Evolutionary conservation across 2,329 filamentous ascomycete species (phyloP).

Genomic region (Trichophyton rubrum): DNA sequence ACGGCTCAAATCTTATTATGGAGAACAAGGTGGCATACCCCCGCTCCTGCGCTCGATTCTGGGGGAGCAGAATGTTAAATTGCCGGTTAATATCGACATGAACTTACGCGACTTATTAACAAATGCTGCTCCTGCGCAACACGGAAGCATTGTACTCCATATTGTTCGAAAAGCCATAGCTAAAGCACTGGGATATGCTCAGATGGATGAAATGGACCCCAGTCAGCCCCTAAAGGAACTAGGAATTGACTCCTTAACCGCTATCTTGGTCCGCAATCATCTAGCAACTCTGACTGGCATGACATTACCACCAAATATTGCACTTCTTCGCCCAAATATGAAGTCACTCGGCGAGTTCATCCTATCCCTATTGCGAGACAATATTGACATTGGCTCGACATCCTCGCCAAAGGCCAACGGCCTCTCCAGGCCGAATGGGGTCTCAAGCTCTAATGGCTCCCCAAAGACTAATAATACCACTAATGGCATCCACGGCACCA

Average conservation of each 20-base stretch:
- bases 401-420: not conserved
- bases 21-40: not conserved
- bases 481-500: too few species aligned
- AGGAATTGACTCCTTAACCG: not conserved
- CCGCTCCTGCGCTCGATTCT: not conserved
- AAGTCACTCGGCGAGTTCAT: not conserved
- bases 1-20: not conserved
- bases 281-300: not conserved
- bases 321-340: not conserved
- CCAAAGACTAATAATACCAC: too few species aligned
- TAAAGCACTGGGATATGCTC: not conserved
- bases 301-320: not conserved
- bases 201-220: not conserved
- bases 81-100: not conserved
- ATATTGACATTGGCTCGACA: not conserved
- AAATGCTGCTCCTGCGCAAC: not conserved
- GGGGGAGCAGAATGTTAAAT: not conserved
- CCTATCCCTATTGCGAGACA: not conserved
- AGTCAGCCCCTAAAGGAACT: not conserved
- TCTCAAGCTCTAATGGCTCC: not conserved
- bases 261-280: slow-evolving; percentile 1
- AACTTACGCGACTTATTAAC: not conserved
- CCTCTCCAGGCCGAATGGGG: too few species aligned
- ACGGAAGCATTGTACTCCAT: not conserved
- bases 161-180: not conserved